A percentile compares a stretch with the other conserved stretches of the same genome.
Conservation (phyloP, 2,329 filamentous ascomycete species). For the Tolypocladium album region DNA sequence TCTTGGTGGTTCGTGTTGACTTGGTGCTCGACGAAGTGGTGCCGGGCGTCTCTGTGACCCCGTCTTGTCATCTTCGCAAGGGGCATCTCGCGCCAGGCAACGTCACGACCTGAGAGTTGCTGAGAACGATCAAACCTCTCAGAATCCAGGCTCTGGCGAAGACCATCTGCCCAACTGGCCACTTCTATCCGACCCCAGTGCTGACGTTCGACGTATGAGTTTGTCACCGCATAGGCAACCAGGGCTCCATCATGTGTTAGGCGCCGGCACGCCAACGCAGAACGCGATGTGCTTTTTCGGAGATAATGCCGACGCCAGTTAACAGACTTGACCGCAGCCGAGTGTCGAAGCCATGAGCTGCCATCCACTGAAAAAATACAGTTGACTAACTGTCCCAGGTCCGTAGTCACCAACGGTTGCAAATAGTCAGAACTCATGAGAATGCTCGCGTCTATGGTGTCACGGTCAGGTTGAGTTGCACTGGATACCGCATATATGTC, state of each 20-base stretch:
- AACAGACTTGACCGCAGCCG: constrained; percentile 71
- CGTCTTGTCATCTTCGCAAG: constrained; percentile 3
- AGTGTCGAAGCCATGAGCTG: constrained; percentile 70
- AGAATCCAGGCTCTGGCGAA: constrained; percentile 22
- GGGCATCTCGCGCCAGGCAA: constrained; percentile 1
- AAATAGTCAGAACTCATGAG: constrained; percentile 90
- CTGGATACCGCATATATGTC: constrained; percentile 71
- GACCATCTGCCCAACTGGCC: constrained; percentile 24
- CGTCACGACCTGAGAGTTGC: neutral
- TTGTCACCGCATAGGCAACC: neutral
- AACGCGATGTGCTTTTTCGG: constrained; percentile 3
- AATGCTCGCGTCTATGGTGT: constrained; percentile 84
- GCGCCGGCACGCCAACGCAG: constrained; percentile 1
- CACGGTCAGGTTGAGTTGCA: constrained; percentile 56
- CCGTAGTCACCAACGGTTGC: constrained; percentile 66
- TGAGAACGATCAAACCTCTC: constrained; percentile 15
- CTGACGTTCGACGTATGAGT: constrained; percentile 9
- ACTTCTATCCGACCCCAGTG: constrained; percentile 21
- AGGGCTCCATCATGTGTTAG: neutral
- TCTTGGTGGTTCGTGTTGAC: constrained; percentile 43
- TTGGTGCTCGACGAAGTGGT: neutral
- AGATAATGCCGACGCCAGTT: constrained; percentile 47
- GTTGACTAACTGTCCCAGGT: constrained; percentile 59
- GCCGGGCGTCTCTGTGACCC: neutral
- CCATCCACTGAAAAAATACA: constrained; percentile 70